Conservation (phyloP, 345 rosid genomes). For the Acer campestre region DNA sequence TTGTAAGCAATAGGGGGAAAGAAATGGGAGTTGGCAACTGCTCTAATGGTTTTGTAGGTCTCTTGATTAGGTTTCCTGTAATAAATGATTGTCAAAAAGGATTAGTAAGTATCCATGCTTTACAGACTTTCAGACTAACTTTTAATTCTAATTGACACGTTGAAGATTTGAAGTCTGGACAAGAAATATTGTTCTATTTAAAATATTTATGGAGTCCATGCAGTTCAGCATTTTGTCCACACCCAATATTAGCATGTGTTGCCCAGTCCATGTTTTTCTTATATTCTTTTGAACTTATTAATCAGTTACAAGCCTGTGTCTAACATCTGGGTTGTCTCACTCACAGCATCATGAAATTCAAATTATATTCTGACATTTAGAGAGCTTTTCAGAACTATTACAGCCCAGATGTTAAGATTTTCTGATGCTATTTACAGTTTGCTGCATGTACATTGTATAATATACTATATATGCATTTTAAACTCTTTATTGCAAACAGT, state of each 20-base stretch:
- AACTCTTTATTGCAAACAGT: constrained; percentile 1
- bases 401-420: constrained; percentile 7
- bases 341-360: background rate
- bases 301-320: background rate
- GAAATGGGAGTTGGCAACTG: background rate
- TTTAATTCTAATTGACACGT: background rate
- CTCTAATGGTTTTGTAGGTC: background rate
- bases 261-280: background rate
- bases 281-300: background rate
- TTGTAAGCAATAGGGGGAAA: background rate
- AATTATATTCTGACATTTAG: background rate
- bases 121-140: background rate
- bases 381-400: background rate
- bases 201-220: background rate
- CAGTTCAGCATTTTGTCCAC: background rate
- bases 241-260: background rate
- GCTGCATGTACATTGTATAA: background rate
- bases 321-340: background rate
- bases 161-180: background rate
- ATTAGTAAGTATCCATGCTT: background rate
- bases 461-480: background rate
- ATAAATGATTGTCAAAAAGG: background rate
- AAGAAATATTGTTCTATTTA: background rate
- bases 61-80: background rate
- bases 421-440: background rate